Evolutionary conservation across 441 rosid genomes (phyloP), one percentile per base, ranked within the genome.

Genomic region (Rhodomyrtus psidioides): DNA sequence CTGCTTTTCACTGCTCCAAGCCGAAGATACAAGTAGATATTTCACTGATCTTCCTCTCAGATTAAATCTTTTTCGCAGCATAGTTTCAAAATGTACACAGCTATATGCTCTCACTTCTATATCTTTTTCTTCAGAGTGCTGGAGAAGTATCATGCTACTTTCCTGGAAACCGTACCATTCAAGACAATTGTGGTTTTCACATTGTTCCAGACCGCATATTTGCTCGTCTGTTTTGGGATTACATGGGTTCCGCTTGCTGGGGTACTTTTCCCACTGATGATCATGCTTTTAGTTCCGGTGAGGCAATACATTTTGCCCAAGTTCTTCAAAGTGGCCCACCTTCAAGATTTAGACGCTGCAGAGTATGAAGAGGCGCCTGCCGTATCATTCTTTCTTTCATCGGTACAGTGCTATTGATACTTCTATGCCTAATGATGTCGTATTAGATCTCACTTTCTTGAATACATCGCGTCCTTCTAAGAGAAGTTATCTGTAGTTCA

Each of bases 311-410:
- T 94, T 55, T 86, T 94, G 89, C 94, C 96, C n/a, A 92, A 89
- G 89, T 91, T 93, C 88, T 92, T 94, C 87, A 92, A 93, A 91
- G 93, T 90, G 58, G 91, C 89, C 56, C 95, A 94, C 90, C 94
- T 94, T 87, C 95, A 91, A 90, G 96, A 94, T 81, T 84, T 94
- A 86, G 96, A 94, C 70, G 96, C 94, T 42, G 93, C 95, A 14
- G 96, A 93, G 88, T 94, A 94, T 90, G 96, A 93, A 88, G 95
- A 94, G 87, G 91, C 90, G 6, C 93, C 96, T n/a, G 94, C 96
- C 59, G 65, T 92, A 83, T 87, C 95, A 55, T 91, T 94, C 88
- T 91, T 88, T 86, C 93, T 89, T 84, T 89, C 90, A 88, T 88
- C 93, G 53, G 95, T 94, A 91, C 26, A 6, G 49, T 10, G 14